These are phyloP conservation scores for Suillus hirtellus DNA, from an alignment of 768 basidiomycete species.

Conservation along the genomic window DNA sequence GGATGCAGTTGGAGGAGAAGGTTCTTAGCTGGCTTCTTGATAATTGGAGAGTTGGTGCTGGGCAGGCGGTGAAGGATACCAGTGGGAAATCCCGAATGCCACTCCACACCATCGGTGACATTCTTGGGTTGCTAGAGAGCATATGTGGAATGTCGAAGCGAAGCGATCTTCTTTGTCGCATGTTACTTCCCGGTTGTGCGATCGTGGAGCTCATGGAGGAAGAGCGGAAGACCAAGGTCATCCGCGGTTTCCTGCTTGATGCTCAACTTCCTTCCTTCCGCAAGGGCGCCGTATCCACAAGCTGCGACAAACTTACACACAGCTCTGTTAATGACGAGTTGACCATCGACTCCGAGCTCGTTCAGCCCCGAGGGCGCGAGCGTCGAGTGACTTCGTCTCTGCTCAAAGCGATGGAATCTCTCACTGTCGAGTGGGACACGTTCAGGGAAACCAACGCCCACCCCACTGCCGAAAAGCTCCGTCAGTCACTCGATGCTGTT, in stretches of 20 bases:
- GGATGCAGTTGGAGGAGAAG: slow-evolving; percentile 86
- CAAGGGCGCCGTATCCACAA: slow-evolving; percentile 11
- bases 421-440: slow-evolving; percentile 50
- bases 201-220: slow-evolving; percentile 63
- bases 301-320: background rate
- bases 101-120: slow-evolving; percentile 56
- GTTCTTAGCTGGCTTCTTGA: slow-evolving; percentile 80
- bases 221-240: slow-evolving; percentile 53
- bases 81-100: slow-evolving; percentile 45
- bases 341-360: slow-evolving; percentile 31
- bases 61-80: slow-evolving; percentile 37
- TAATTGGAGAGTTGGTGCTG: slow-evolving; percentile 56
- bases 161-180: slow-evolving; percentile 45
- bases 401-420: slow-evolving; percentile 57
- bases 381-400: slow-evolving; percentile 63
- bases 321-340: background rate
- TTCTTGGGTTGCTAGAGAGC: slow-evolving; percentile 61
- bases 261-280: slow-evolving; percentile 56
- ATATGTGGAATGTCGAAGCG: slow-evolving; percentile 58
- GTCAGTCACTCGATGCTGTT: slow-evolving; percentile 69
- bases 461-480: slow-evolving; percentile 61
- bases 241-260: slow-evolving; percentile 70
- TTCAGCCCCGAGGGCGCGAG: slow-evolving; percentile 58
- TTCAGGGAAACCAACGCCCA: slow-evolving; percentile 33
- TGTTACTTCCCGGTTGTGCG: slow-evolving; percentile 67